Evolutionary conservation across 1,284 basidiomycete species (phyloP).

Genomic region (Sphaerobolus stellatus): DNA sequence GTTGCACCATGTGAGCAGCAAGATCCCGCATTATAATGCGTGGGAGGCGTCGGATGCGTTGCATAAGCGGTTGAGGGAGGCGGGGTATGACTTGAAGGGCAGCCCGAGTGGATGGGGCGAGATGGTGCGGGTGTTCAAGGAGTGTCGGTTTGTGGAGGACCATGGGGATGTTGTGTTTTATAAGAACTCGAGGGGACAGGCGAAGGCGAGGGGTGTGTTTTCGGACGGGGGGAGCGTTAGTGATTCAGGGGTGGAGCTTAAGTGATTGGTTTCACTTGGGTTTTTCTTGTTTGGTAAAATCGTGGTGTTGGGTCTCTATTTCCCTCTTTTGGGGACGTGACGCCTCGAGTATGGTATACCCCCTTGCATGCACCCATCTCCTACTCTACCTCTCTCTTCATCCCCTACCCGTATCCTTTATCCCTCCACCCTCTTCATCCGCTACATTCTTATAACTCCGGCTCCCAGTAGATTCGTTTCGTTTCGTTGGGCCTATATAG

Average conservation of each 20-base stretch:
- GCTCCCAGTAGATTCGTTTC: no score
- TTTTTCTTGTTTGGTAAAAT: neutral
- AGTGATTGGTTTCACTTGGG: no score
- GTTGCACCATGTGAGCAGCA: conserved; percentile 86
- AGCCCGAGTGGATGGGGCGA: conserved; percentile 77
- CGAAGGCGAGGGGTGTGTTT: conserved; percentile 64
- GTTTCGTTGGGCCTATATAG: no score
- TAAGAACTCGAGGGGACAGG: conserved; percentile 83
- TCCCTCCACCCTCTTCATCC: no score
- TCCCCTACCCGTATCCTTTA: no score
- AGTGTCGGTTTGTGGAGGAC: conserved; percentile 93
- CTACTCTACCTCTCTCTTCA: no score
- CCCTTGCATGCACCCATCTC: no score
- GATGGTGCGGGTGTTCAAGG: conserved; percentile 68
- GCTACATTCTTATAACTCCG: no score
- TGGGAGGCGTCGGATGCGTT: conserved; percentile 94
- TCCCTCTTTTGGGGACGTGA: no score
- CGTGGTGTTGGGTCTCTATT: neutral
- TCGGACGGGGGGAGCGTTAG: conserved; percentile 63
- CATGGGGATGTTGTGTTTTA: conserved; percentile 90
- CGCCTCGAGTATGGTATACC: no score
- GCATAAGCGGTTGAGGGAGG: conserved; percentile 71
- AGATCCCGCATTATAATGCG: conserved; percentile 92
- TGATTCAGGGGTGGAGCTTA: conserved; percentile 86
- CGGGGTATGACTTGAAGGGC: conserved; percentile 61